Conservation (phyloP, 2,329 filamentous ascomycete species). For the Rhexocercosporidium sp. region DNA sequence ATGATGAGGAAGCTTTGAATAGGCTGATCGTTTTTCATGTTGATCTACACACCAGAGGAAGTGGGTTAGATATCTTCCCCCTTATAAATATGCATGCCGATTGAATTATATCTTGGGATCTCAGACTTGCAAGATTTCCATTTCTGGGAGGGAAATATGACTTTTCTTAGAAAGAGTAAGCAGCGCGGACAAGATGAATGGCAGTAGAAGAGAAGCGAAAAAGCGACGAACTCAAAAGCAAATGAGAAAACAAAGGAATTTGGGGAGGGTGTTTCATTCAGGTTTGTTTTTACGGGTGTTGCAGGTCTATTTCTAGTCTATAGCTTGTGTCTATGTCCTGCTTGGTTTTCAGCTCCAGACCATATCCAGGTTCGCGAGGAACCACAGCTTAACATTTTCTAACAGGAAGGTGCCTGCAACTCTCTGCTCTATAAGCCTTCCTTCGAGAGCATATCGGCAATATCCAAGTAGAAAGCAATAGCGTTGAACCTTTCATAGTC, state of each 20-base stretch:
- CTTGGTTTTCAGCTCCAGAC: no score
- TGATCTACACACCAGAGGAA: no score
- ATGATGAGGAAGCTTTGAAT: no score
- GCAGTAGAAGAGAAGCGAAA: background rate
- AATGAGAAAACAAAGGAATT: background rate
- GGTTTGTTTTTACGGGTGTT: background rate
- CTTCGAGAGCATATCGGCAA: constrained; percentile 73
- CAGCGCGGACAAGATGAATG: no score
- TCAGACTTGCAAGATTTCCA: no score
- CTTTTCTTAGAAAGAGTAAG: no score
- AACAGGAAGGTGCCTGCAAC: background rate
- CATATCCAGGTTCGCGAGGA: no score
- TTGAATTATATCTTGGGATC: no score
- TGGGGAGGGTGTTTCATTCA: background rate
- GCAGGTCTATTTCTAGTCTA: background rate
- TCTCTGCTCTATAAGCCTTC: constrained; percentile 53
- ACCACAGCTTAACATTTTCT: background rate
- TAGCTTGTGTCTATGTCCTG: background rate
- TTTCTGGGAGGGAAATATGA: no score
- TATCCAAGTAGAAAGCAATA: constrained; percentile 69
- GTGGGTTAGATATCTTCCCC: no score
- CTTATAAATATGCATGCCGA: no score
- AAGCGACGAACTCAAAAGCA: background rate
- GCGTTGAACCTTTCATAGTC: constrained; percentile 61
- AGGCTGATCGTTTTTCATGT: no score